Base-by-base conservation (phyloP, 306 rosid genomes). In the Arachis stenosperma region DNA sequence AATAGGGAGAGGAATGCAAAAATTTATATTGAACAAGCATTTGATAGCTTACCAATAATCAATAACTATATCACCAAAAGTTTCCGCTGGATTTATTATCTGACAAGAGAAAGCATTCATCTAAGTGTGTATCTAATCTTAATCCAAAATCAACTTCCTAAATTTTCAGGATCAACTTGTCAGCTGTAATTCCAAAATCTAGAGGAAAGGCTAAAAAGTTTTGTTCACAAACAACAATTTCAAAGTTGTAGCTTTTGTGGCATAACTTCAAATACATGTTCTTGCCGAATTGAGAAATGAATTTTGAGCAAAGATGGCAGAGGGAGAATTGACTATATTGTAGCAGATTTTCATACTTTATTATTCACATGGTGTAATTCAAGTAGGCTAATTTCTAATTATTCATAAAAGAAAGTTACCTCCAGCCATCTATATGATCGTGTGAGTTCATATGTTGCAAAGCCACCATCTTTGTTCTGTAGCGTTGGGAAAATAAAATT, bases 1-100 rank as follows among this genome's bases (percentile, higher is more conserved):
- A 41, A 71, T 54, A 29, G 70, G 64, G 39, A 67, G 40, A 41
- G 46, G 36, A 53, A n/a, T 51, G 61, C 41, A 48, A 36, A 51
- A 77, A 77, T n/a, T 67, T 41, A 66, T 62, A 51, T 43, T 69
- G 74, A 43, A 64, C 65, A 74, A 83, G 78, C 61, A 54, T 50
- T 50, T 17, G 75, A 73, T 54, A 83, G 74, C 98, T 90, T 82
- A 93, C 98, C 92, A 80, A 83, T 93, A 93, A 83, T 93, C 98
- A 73, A 93, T 89, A 70, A 93, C 97, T 36, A 93, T 93, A 83
- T 93, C 98, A 42, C 98, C 98, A 70, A 93, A 93, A 47, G 97
- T 93, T 77, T 93, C 97, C 56, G 97, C 97, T 70, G 98, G 97
- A 69, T 93, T 90, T 86, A 89, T 81, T 80, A 90, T 53, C 97